These are phyloP conservation scores for Chalciporus piperatus DNA, from an alignment of 768 basidiomycete species.

Conservation along the genomic window DNA sequence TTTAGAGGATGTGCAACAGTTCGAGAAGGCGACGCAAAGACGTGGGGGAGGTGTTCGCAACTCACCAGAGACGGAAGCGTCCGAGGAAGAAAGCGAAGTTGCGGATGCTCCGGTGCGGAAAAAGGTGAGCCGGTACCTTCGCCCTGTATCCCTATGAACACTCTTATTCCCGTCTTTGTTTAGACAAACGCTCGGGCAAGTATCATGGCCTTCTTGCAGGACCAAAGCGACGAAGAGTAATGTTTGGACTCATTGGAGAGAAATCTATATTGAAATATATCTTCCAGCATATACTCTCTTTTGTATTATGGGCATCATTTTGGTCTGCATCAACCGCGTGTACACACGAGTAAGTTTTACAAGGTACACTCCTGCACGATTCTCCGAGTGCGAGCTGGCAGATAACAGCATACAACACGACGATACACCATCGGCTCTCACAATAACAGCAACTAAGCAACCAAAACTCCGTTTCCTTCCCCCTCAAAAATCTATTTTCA, in stretches of 20 bases:
- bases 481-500: slow-evolving; percentile 4
- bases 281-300: background rate
- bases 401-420: no score
- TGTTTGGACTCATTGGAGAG: no score
- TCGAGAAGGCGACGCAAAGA: slow-evolving; percentile 49
- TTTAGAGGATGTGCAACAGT: slow-evolving; percentile 73
- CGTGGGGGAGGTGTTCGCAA: slow-evolving; percentile 18
- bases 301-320: no score
- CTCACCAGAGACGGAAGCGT: slow-evolving; percentile 20
- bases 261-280: background rate
- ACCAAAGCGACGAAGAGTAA: slow-evolving; percentile 62
- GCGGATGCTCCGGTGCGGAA: slow-evolving; percentile 33
- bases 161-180: no score
- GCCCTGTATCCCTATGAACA: background rate
- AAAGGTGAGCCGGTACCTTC: slow-evolving; percentile 36
- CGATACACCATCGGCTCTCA: no score
- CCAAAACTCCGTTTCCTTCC: no score
- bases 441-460: no score
- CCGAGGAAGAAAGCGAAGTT: slow-evolving; percentile 30
- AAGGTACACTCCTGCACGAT: no score
- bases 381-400: no score
- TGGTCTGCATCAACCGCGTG: no score
- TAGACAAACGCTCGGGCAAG: slow-evolving; percentile 46
- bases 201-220: slow-evolving; percentile 69
- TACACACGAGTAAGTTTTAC: no score